These are phyloP conservation scores for Trametopsis cervina DNA, from an alignment of 768 basidiomycete species.

Conservation along the genomic window DNA sequence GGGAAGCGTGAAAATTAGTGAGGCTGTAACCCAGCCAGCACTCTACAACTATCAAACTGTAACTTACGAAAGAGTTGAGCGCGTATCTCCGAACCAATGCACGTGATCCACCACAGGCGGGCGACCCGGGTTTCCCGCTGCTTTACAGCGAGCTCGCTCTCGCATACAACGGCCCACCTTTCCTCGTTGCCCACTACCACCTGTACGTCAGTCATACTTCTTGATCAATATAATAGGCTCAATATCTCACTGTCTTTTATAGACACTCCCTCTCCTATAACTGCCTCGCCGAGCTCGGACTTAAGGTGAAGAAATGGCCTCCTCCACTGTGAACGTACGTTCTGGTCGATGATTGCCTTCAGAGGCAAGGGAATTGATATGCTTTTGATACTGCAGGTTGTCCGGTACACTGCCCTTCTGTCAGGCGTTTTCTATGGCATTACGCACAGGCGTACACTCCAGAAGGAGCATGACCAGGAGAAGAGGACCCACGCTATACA, in stretches of 20 bases:
- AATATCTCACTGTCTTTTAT: too few relatives aligned
- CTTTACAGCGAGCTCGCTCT: slow-evolving; percentile 1
- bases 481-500: slow-evolving; percentile 70
- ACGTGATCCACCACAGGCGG: slow-evolving; percentile 7
- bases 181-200: neutral
- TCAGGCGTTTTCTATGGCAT: slow-evolving; percentile 89
- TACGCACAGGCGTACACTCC: slow-evolving; percentile 85
- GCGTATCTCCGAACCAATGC: too few relatives aligned
- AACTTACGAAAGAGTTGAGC: too few relatives aligned
- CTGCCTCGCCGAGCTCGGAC: slow-evolving; percentile 11
- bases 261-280: slow-evolving; percentile 3
- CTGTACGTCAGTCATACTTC: too few relatives aligned
- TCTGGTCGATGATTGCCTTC: neutral
- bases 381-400: slow-evolving; percentile 46
- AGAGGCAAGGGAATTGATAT: neutral
- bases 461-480: slow-evolving; percentile 70
- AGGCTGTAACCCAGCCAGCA: too few relatives aligned
- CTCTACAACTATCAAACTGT: too few relatives aligned
- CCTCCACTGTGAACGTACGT: slow-evolving; percentile 72
- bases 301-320: slow-evolving; percentile 43
- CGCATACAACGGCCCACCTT: neutral
- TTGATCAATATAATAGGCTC: too few relatives aligned
- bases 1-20: too few relatives aligned
- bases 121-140: slow-evolving; percentile 9
- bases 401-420: slow-evolving; percentile 87